Evolutionary conservation across 2,329 filamentous ascomycete genomes (phyloP).

Genomic region (Phoma sp.): DNA sequence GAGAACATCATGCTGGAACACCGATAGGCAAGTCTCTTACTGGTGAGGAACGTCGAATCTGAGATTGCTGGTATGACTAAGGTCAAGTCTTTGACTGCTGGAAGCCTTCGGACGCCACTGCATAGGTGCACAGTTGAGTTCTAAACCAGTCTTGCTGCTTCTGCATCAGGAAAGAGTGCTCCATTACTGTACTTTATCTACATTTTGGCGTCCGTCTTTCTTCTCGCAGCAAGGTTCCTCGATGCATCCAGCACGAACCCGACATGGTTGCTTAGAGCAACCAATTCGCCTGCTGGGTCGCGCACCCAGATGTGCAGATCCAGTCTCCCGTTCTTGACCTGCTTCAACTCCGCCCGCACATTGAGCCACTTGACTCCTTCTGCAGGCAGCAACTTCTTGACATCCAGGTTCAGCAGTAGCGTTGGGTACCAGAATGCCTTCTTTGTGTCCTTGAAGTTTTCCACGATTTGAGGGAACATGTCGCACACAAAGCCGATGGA

Average conservation of each 20-base stretch:
- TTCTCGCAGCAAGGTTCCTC: slow-evolving; percentile 65
- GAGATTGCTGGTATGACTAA: no score
- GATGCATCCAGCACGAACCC: slow-evolving; percentile 67
- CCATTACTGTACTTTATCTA: slow-evolving; percentile 22
- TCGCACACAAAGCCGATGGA: slow-evolving; percentile 71
- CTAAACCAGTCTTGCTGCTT: background rate
- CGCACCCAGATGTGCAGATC: slow-evolving; percentile 74
- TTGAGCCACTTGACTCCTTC: slow-evolving; percentile 77
- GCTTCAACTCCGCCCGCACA: slow-evolving; percentile 67
- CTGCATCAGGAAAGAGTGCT: background rate
- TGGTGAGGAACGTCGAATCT: no score
- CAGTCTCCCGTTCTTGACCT: slow-evolving; percentile 72
- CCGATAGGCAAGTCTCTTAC: background rate
- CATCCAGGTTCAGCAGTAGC: slow-evolving; percentile 73
- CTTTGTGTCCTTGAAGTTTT: slow-evolving; percentile 50
- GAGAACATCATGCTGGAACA: background rate
- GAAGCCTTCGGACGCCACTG: no score
- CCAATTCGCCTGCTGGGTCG: slow-evolving; percentile 67
- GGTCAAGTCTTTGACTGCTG: no score
- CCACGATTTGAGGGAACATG: slow-evolving; percentile 70
- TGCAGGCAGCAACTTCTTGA: slow-evolving; percentile 73
- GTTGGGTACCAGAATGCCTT: slow-evolving; percentile 75
- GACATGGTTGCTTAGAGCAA: slow-evolving; percentile 73
- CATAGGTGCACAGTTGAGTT: no score
- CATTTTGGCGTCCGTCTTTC: slow-evolving; percentile 47